Conservation (phyloP, 2,329 filamentous ascomycete species). For the Karstenula rhodostoma region DNA sequence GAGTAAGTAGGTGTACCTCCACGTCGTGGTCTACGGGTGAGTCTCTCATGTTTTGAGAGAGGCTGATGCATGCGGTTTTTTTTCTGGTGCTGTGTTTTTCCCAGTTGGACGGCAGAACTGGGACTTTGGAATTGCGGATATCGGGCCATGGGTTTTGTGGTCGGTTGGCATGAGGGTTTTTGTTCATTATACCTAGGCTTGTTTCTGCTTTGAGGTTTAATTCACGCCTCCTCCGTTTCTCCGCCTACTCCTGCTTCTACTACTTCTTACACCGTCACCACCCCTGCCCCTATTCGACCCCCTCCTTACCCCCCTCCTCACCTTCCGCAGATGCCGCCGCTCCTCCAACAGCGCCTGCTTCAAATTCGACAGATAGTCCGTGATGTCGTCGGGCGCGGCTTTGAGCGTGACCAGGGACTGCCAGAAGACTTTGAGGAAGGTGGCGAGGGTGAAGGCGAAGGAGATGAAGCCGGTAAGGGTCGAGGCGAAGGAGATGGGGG, state of each 20-base stretch:
- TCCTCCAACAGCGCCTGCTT: constrained; percentile 54
- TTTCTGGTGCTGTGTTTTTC: no score
- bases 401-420: constrained; percentile 48
- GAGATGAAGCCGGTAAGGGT: constrained; percentile 52
- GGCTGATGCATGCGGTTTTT: no score
- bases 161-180: no score
- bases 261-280: constrained; percentile 17
- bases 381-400: constrained; percentile 50
- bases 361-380: constrained; percentile 50
- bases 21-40: no score
- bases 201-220: no score
- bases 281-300: constrained; percentile 11
- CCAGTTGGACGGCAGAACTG: no score
- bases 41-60: no score
- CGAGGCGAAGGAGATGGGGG: constrained; percentile 47
- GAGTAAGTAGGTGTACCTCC: no score
- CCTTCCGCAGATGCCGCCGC: constrained; percentile 43
- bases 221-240: neutral
- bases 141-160: no score
- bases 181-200: no score
- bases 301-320: constrained; percentile 29
- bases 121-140: no score
- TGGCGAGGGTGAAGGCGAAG: constrained; percentile 55
- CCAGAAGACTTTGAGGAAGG: constrained; percentile 54
- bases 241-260: constrained; percentile 16